Conservation (phyloP, 805 yeast species). For the Candida nitratophila region DNA sequence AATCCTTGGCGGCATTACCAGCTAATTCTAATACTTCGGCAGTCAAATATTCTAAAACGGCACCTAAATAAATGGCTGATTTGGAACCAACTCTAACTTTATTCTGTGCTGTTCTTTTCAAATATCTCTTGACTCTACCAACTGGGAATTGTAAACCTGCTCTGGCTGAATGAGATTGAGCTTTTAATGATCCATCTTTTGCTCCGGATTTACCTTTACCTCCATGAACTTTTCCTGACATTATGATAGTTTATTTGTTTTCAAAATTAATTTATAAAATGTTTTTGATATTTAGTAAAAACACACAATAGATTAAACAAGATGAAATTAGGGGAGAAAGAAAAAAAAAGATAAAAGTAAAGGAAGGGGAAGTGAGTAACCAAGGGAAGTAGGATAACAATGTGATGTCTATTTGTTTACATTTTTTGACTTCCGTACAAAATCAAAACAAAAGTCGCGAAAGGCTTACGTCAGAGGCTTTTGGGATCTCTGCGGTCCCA, state of each 20-base stretch:
- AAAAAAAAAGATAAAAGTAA: not conserved
- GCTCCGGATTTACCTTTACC: slow-evolving; percentile 95
- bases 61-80: slow-evolving; percentile 89
- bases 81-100: slow-evolving; percentile 65
- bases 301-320: no score
- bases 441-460: not conserved
- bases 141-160: slow-evolving; percentile 97
- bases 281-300: no score
- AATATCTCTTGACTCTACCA: slow-evolving; percentile 96
- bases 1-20: slow-evolving; percentile 96
- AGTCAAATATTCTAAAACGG: slow-evolving; percentile 91
- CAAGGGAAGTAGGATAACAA: not conserved
- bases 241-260: no score
- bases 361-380: not conserved
- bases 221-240: slow-evolving; percentile 88
- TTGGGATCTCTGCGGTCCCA: no score
- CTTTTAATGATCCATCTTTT: slow-evolving; percentile 44
- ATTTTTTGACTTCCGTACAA: not conserved
- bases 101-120: slow-evolving; percentile 82
- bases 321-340: no score
- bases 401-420: not conserved
- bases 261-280: no score
- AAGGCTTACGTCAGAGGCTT: no score
- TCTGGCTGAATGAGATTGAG: slow-evolving; percentile 88
- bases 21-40: slow-evolving; percentile 97